Base-by-base conservation (phyloP, 345 rosid genomes). In the Bretschneidera sinensis region DNA sequence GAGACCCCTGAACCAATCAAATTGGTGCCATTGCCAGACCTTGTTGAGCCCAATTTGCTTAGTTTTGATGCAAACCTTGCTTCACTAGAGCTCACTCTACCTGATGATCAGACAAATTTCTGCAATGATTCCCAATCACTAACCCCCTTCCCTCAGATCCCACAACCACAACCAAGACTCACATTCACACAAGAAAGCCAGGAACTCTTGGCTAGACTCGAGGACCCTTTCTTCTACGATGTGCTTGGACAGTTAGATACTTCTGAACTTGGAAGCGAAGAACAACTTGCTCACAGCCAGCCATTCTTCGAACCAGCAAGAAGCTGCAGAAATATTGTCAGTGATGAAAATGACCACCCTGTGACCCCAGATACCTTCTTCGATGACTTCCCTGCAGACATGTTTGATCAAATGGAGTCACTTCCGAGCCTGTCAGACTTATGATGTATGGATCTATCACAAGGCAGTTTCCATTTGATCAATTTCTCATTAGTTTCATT, bases 381-480 rank as follows among this genome's bases (percentile, higher is more conserved):
- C 9, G 91, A 89, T 18, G 94, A 87, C 72, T 82, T 89, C 51
- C 97, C 98, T 0, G 53, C 81, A 0, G 92, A 85, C 65, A 73
- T 89, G 78, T 82, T 84, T 31, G 96, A 89, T 75, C 81, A 79
- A 4, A 82, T 81, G 21, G 86, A 81, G 47, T 76, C 73, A 1
- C 76, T 78, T 65, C 81, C 71, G 0, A 78, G 79, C 70, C 86
- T 96, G 24, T 71, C 85, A 23, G 61, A 61, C 24, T 71, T 23
- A 62, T 48, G 6, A 31, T 31, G 35, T n/a, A n/a, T n/a, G n/a
- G n/a, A n/a, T n/a, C n/a, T n/a, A n/a, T n/a, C n/a, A n/a, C n/a
- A n/a, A n/a, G n/a, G n/a, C n/a, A n/a, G n/a, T n/a, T n/a, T n/a
- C n/a, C n/a, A n/a, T n/a, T n/a, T n/a, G n/a, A n/a, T n/a, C n/a